Evolutionary conservation across 2,329 filamentous ascomycete genomes (phyloP).

Genomic region (Sporothrix globosa): DNA sequence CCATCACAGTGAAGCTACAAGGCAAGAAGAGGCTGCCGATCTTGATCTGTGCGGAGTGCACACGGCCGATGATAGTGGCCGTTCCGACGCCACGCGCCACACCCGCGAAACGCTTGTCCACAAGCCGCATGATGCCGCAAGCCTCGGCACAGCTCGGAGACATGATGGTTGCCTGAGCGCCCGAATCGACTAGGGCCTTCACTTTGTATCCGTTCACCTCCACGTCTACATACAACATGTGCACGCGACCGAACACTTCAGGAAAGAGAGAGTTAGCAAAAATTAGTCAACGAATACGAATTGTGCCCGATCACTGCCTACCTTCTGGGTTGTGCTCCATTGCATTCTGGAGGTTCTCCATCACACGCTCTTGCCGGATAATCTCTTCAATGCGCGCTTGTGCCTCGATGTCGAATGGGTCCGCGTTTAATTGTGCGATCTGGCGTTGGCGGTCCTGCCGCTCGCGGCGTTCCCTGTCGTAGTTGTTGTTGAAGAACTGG

Average conservation of each 20-base stretch:
- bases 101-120: slow-evolving; percentile 89
- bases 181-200: slow-evolving; percentile 96
- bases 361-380: slow-evolving; percentile 90
- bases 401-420: slow-evolving; percentile 91
- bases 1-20: slow-evolving; percentile 99
- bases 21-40: slow-evolving; percentile 85
- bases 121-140: slow-evolving; percentile 94
- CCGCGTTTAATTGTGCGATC: slow-evolving; percentile 83
- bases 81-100: slow-evolving; percentile 93
- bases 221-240: slow-evolving; percentile 94
- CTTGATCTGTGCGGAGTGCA: slow-evolving; percentile 93
- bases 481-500: slow-evolving; percentile 68
- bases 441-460: slow-evolving; percentile 78
- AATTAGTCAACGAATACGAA: background rate
- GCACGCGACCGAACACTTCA: slow-evolving; percentile 87
- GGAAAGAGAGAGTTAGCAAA: background rate
- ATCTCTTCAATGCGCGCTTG: slow-evolving; percentile 95
- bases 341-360: slow-evolving; percentile 93
- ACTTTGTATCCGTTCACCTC: slow-evolving; percentile 91
- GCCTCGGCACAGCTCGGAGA: slow-evolving; percentile 87
- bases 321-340: slow-evolving; percentile 98
- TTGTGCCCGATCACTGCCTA: slow-evolving; percentile 48
- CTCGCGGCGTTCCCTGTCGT: slow-evolving; percentile 70
- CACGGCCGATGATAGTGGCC: slow-evolving; percentile 89
- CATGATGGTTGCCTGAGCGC: slow-evolving; percentile 98